phyloP scores from a whole-genome alignment of 768 basidiomycete species.

The Naganishia onofrii region DNA sequence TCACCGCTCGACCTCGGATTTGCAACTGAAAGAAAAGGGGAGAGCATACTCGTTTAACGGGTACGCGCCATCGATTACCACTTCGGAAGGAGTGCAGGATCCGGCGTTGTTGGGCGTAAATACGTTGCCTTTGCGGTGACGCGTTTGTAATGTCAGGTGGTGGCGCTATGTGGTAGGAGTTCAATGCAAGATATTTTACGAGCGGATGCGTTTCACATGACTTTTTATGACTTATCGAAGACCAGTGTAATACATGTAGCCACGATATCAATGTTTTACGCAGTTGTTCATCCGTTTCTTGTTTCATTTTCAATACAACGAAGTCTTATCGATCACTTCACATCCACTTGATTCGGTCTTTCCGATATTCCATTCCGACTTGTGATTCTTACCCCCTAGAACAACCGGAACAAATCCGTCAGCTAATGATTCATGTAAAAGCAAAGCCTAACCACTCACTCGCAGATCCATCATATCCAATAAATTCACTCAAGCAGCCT shows the following conservation, averaged over 20 bases:
- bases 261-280: neutral
- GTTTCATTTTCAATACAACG: neutral
- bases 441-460: too few relatives aligned
- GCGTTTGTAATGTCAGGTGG: neutral
- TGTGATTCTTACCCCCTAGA: too few relatives aligned
- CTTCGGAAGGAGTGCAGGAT: slow-evolving; percentile 9
- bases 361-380: too few relatives aligned
- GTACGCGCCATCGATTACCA: slow-evolving; percentile 15
- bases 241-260: neutral
- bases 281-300: neutral
- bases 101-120: slow-evolving; percentile 19
- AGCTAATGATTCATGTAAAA: too few relatives aligned
- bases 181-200: neutral
- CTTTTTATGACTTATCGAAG: neutral
- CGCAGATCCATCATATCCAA: neutral
- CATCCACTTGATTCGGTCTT: neutral
- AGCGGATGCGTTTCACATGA: neutral
- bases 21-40: slow-evolving; percentile 52
- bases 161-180: neutral
- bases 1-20: slow-evolving; percentile 61
- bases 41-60: slow-evolving; percentile 17
- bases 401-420: too few relatives aligned
- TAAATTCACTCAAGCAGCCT: slow-evolving; percentile 9
- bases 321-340: neutral
- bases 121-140: slow-evolving; percentile 8